These are phyloP conservation scores for Stagonosporopsis rhizophila DNA, from an alignment of 2,329 filamentous ascomycete species.

Conservation along the genomic window DNA sequence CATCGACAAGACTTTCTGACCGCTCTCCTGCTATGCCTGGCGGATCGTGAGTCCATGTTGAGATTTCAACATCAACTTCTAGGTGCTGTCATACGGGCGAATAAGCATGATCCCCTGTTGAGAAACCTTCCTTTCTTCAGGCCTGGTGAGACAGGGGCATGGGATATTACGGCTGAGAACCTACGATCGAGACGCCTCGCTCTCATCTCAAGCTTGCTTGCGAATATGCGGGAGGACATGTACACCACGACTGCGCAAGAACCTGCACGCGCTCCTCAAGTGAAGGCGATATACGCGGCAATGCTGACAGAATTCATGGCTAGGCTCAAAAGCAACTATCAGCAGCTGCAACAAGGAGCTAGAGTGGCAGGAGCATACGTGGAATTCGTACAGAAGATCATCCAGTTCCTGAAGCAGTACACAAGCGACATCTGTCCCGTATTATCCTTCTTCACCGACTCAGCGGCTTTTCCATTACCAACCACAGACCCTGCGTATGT, in stretches of 20 bases:
- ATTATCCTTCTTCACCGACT: constrained; percentile 67
- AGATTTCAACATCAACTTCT: constrained; percentile 68
- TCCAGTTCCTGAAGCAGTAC: constrained; percentile 67
- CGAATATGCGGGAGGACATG: constrained; percentile 64
- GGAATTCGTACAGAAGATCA: constrained; percentile 66
- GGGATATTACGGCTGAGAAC: constrained; percentile 60
- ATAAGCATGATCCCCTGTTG: constrained; percentile 57
- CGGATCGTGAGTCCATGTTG: constrained; percentile 66
- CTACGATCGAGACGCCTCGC: constrained; percentile 62
- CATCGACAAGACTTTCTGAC: constrained; percentile 59
- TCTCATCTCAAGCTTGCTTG: constrained; percentile 63
- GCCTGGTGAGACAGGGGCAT: constrained; percentile 46
- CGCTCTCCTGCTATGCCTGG: constrained; percentile 62
- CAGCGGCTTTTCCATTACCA: constrained; percentile 66
- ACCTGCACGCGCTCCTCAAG: constrained; percentile 38
- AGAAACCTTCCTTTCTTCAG: constrained; percentile 64
- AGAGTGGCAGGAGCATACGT: constrained; percentile 63
- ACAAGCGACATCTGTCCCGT: constrained; percentile 64
- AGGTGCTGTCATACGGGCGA: constrained; percentile 59
- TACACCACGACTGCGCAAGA: constrained; percentile 44
- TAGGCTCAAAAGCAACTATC: constrained; percentile 67
- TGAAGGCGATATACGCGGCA: constrained; percentile 57
- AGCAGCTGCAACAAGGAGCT: constrained; percentile 55
- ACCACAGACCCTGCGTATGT: constrained; percentile 68
- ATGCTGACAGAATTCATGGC: constrained; percentile 65